Base-by-base conservation (phyloP, 2,329 filamentous ascomycete species). In the Penicillium italicum region DNA sequence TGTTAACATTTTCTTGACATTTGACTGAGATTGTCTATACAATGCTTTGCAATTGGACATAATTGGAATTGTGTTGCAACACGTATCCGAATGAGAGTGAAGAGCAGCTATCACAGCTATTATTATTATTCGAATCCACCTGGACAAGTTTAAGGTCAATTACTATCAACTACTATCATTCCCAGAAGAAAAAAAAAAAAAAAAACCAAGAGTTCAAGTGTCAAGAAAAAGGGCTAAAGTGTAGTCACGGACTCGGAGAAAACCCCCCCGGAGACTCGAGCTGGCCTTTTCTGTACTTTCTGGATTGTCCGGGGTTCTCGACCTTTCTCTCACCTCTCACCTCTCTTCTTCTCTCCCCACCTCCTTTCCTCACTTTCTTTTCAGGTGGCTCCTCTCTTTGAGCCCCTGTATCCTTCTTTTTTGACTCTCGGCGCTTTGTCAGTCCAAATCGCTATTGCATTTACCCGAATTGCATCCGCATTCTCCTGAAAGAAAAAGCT, bases 231-330 rank as follows among this genome's bases (percentile, higher is more conserved):
- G 42, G 20, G 26, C 33, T 5, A 41, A 43, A 31, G 12, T 20
- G 38, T 57, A 59, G 20, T 30, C 18, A 41, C 60, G 63, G 63
- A 37, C 52, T 57, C 62, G 63, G 63, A 64, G 60, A 65, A 65
- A 65, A 62, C 59, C 47, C 50, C 62, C 63, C 63, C 62, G 62
- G 62, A 64, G 58, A 55, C 60, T 65, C 63, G 60, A 64, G 56
- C 58, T 65, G 63, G 62, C 63, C 63, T 65, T 63, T 62, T 62
- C 61, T 64, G 62, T 61, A 64, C 62, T 59, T 37, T 31, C 33
- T 43, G 30, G 31, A 45, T 51, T 48, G 37, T 62, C 59, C 55
- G 64, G 61, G 62, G 62, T 56, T 63, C 63, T 62, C 50, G 55
- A 63, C 57, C 38, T 56, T 60, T 40, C 24, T 56, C 58, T 53